Conservation (phyloP, 1,139 yeast species). For the Lodderomyces orthopsilosis region DNA sequence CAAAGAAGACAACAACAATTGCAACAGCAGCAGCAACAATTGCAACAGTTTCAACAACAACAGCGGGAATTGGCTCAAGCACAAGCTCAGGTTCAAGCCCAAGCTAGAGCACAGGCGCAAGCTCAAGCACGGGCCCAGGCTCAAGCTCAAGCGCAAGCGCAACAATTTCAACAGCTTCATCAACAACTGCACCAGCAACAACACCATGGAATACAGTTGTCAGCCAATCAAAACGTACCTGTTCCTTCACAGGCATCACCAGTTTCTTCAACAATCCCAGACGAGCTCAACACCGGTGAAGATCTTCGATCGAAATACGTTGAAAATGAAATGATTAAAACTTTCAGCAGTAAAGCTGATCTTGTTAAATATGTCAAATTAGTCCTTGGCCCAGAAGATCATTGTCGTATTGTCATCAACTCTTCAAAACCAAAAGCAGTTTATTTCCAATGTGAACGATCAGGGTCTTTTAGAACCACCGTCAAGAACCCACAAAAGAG, state of each 20-base stretch:
- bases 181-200: constrained; percentile 12
- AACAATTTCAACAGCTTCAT: constrained; percentile 14
- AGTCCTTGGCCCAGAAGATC: constrained; percentile 43
- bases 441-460: constrained; percentile 49
- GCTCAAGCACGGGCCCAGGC: constrained; percentile 15
- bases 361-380: constrained; percentile 45
- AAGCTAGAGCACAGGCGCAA: constrained; percentile 14
- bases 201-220: constrained; percentile 7
- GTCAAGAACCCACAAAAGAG: constrained; percentile 48
- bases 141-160: constrained; percentile 12
- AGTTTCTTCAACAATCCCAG: neutral
- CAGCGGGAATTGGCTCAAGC: constrained; percentile 15
- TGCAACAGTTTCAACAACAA: constrained; percentile 20
- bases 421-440: constrained; percentile 51
- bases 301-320: constrained; percentile 30
- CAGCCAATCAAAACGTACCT: constrained; percentile 1
- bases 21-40: constrained; percentile 24
- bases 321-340: constrained; percentile 47
- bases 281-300: constrained; percentile 13
- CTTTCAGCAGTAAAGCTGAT: constrained; percentile 41
- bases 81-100: constrained; percentile 15
- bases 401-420: constrained; percentile 48
- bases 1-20: constrained; percentile 30
- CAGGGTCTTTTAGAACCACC: constrained; percentile 48
- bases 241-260: neutral